Evolutionary conservation across 495 filamentous ascomycete genomes (phyloP), one percentile per base, ranked within the genome.

Genomic region (Podospora tetraspora): DNA sequence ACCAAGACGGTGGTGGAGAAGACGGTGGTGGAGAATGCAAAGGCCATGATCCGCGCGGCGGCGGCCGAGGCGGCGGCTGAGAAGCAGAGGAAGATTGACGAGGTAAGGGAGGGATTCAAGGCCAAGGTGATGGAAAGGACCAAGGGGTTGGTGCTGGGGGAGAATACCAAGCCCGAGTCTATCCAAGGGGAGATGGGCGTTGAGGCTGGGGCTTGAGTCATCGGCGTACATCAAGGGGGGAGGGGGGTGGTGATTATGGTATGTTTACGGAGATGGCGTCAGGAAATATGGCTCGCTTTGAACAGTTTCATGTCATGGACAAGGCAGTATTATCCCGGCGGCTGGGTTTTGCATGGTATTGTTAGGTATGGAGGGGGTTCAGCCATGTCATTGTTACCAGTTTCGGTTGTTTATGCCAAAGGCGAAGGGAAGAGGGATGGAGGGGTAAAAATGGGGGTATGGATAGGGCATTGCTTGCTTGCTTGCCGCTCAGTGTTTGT

Each of bases 11-110:
- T 43, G 6, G 64, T 64, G 6, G 75, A 61, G 72, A 77, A 74
- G 69, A 59, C 66, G 11, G 70, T 75, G 24, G 70, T 70, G 12
- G 76, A 76, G 43, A 66, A 78, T 66, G 76, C 76, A 52, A 78
- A 76, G 58, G 71, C 72, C 1, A 70, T 68, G 2, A 73, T 75
- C 5, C 67, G 65, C 10, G 73, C 69, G 11, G 61, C 60, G 16
- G 72, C 67, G 6, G 67, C 63, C 11, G 63, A 56, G 0, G 75
- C 69, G n/a, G 27, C 27, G 19, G 72, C 57, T 0, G 72, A 71
- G 59, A 69, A 68, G 61, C 56, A 34, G 27, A 9, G 25, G 2
- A 29, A n/a, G 9, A 29, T 63, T 34, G 71, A 72, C 21, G 27
- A 16, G 32, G 70, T 72, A n/a, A 37, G 62, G 10, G 66, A 66